Evolutionary conservation across 2,329 filamentous ascomycete genomes (phyloP).

Genomic region (Elsinoe necatrix): DNA sequence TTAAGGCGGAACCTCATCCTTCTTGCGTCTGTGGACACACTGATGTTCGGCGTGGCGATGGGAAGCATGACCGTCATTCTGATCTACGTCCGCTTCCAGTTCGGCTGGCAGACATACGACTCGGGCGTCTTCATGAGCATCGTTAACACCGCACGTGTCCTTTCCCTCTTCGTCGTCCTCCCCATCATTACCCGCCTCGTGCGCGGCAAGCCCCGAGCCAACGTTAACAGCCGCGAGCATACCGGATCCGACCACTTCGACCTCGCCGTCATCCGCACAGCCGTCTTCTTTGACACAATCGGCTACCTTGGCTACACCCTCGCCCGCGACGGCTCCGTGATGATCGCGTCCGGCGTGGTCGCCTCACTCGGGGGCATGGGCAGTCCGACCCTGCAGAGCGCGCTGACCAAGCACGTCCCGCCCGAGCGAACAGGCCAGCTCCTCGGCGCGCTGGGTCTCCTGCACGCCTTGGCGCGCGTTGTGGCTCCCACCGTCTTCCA

Average conservation of each 20-base stretch:
- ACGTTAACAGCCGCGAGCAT: constrained; percentile 40
- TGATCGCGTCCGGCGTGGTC: constrained; percentile 63
- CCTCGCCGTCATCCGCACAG: constrained; percentile 63
- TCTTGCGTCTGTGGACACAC: constrained; percentile 70
- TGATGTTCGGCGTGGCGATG: constrained; percentile 73
- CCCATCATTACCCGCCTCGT: constrained; percentile 70
- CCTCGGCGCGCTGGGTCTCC: constrained; percentile 76
- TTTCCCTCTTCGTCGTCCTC: constrained; percentile 64
- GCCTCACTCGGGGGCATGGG: constrained; percentile 76
- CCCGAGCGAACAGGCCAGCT: constrained; percentile 72
- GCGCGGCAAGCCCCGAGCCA: constrained; percentile 47
- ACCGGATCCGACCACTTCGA: constrained; percentile 71
- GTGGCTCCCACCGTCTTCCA: constrained; percentile 77
- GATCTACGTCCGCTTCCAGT: constrained; percentile 72
- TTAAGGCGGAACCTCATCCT: constrained; percentile 75
- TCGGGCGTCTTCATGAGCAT: constrained; percentile 72
- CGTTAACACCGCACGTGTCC: constrained; percentile 68
- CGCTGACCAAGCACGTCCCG: constrained; percentile 85
- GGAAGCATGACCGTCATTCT: constrained; percentile 73
- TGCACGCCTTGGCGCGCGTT: constrained; percentile 75
- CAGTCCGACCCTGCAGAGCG: constrained; percentile 72
- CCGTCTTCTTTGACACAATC: constrained; percentile 65
- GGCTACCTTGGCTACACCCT: constrained; percentile 70
- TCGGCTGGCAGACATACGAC: constrained; percentile 74
- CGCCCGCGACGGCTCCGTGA: constrained; percentile 52